Conservation (phyloP, 805 yeast genomes). For the Wickerhamomyces kurtzmanii region DNA sequence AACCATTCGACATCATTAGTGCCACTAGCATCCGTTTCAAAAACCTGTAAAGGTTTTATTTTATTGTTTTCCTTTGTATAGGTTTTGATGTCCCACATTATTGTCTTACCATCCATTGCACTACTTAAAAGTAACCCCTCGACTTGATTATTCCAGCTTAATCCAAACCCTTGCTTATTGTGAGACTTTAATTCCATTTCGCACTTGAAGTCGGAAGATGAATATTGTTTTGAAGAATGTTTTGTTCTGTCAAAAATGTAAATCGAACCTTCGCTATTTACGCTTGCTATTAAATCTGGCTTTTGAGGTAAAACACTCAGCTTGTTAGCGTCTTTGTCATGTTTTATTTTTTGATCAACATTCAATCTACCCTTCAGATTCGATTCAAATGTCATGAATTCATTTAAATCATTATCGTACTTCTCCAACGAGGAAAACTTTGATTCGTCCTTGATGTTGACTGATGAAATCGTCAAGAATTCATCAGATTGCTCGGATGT, state of each 20-base stretch:
- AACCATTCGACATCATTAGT: constrained; percentile 70
- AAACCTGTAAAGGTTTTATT: constrained; percentile 10
- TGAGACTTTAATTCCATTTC: constrained; percentile 39
- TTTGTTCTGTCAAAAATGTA: constrained; percentile 77
- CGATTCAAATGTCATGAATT: too few relatives aligned
- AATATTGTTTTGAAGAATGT: constrained; percentile 42
- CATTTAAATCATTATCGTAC: too few relatives aligned
- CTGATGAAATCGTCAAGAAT: too few relatives aligned
- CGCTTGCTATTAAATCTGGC: constrained; percentile 71
- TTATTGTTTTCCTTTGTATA: constrained; percentile 19
- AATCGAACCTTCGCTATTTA: constrained; percentile 55
- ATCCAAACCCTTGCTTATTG: constrained; percentile 51
- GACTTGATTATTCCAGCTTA: constrained; percentile 61
- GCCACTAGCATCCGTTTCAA: constrained; percentile 31
- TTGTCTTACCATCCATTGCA: constrained; percentile 53
- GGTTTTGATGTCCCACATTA: constrained; percentile 56
- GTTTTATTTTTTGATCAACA: constrained; percentile 51
- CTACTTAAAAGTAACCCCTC: constrained; percentile 56
- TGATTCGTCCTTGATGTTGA: too few relatives aligned
- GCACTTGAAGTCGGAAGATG: constrained; percentile 25
- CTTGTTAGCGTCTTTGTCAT: constrained; percentile 63
- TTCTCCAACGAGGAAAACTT: too few relatives aligned
- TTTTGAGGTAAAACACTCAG: constrained; percentile 77
- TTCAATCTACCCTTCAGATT: constrained; percentile 25
- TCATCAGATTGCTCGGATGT: constrained; percentile 52